Conservation (phyloP, 2,329 filamentous ascomycete genomes). For the Lecanicillium sp. region DNA sequence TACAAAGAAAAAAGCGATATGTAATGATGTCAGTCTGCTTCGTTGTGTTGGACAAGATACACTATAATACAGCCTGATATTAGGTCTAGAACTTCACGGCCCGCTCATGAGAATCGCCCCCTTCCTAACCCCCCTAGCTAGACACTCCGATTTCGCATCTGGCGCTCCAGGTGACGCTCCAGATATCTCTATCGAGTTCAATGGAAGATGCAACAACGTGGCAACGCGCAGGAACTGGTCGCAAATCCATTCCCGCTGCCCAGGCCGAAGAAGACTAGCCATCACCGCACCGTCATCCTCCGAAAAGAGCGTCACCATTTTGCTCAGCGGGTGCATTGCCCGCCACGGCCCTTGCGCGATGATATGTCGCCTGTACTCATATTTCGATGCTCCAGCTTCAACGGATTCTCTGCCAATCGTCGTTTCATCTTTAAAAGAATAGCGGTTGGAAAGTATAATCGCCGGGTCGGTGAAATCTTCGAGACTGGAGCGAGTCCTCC, state of each 20-base stretch:
- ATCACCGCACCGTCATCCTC: neutral
- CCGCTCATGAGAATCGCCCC: neutral
- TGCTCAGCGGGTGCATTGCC: neutral
- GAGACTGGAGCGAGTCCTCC: neutral
- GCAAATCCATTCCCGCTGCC: neutral
- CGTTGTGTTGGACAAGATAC: no score
- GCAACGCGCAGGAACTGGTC: constrained; percentile 4
- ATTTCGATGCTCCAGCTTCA: neutral
- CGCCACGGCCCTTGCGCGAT: neutral
- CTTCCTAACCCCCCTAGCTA: neutral
- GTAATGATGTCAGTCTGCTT: no score
- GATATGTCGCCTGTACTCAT: neutral
- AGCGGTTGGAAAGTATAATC: neutral
- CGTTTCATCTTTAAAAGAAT: neutral
- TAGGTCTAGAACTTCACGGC: no score
- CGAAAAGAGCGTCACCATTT: neutral
- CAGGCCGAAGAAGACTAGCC: neutral
- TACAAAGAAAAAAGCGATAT: no score
- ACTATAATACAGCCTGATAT: no score
- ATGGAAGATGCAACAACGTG: neutral
- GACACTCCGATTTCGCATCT: neutral
- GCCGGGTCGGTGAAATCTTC: neutral
- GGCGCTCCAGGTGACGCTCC: neutral
- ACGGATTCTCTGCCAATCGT: neutral
- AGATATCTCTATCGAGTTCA: neutral